Evolutionary conservation across 1,139 yeast species (phyloP).

Genomic region (Diutina siamensis): DNA sequence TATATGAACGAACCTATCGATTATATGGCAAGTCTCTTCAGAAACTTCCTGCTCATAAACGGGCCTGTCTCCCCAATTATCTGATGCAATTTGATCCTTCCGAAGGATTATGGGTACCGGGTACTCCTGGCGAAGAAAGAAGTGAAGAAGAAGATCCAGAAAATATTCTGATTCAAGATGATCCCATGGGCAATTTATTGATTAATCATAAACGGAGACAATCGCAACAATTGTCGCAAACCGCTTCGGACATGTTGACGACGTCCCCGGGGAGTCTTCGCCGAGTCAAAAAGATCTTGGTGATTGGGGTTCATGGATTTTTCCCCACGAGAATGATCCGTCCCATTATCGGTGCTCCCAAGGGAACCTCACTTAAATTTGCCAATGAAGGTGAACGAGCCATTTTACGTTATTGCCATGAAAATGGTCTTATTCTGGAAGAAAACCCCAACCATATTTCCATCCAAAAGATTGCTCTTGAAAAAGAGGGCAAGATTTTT

Average conservation of each 20-base stretch:
- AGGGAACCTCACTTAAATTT: conserved; percentile 82
- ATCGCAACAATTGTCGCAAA: conserved; percentile 6
- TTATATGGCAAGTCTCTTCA: conserved; percentile 31
- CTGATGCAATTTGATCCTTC: conserved; percentile 12
- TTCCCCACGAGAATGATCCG: conserved; percentile 81
- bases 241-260: conserved; percentile 7
- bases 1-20: conserved; percentile 29
- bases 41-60: conserved; percentile 25
- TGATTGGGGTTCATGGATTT: conserved; percentile 92
- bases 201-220: conserved; percentile 19
- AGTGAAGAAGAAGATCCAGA: conserved; percentile 19
- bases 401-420: conserved; percentile 60
- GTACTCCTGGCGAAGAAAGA: conserved; percentile 13
- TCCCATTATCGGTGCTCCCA: conserved; percentile 83
- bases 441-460: conserved; percentile 36
- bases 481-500: conserved; percentile 83
- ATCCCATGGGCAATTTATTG: conserved; percentile 33
- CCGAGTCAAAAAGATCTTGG: conserved; percentile 44
- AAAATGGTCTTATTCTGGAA: conserved; percentile 32
- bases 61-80: conserved; percentile 35
- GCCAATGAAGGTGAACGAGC: conserved; percentile 80
- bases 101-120: conserved; percentile 1
- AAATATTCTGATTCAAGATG: conserved; percentile 29
- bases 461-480: conserved; percentile 83
- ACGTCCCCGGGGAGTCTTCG: conserved; percentile 18